Evolutionary conservation across 2,329 filamentous ascomycete species (phyloP), one percentile per base, ranked within the genome.

Genomic region (Cladosporium sp.): DNA sequence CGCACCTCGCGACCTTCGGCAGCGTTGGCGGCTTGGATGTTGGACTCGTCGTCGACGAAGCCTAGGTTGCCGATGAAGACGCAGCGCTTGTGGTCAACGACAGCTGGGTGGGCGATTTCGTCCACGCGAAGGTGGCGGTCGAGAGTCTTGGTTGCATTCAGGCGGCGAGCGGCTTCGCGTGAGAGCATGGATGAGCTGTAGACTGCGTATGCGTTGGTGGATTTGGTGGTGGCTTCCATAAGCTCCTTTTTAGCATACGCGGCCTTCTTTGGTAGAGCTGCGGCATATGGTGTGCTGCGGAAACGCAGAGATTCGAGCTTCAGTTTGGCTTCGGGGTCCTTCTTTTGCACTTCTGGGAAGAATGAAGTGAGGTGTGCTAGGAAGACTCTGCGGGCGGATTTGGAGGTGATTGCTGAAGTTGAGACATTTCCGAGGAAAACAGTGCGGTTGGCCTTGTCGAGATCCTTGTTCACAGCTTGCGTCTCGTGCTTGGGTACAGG

Each of bases 1-100:
- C 86, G 83, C 47, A 64, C 65, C 51, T 85, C 83, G 40, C 67
- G 68, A 39, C 82, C 85, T 44, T 87, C 81, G 51, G 83, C 86
- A 39, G 85, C 84, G 34, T 86, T 80, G 50, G 83, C 77, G 17
- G 75, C 75, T 44, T 79, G 83, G 20, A 89, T 75, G 51, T 88
- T 80, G 37, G 83, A 89, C 75, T 97, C 92, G 64, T 97, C 91
- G 68, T 97, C 93, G 15, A 99, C 90, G 68, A 99, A 99, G 50
- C 91, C 91, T 1, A 99, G 82, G 70, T 99, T 99, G 47, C 94
- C 94, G 24, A 99, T 90, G 69, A 99, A 99, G 15, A 99, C 87
- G 73, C 94, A 99, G 56, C 92, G 88, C 59, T 88, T 86, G 73
- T 96, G 86, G 70, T 96, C 93, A 17, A 87, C 84, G 39, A 87